Evolutionary conservation across 148 eudicot species (phyloP), one percentile per base, ranked within the genome.

Genomic region (Dianthus caryophyllus): DNA sequence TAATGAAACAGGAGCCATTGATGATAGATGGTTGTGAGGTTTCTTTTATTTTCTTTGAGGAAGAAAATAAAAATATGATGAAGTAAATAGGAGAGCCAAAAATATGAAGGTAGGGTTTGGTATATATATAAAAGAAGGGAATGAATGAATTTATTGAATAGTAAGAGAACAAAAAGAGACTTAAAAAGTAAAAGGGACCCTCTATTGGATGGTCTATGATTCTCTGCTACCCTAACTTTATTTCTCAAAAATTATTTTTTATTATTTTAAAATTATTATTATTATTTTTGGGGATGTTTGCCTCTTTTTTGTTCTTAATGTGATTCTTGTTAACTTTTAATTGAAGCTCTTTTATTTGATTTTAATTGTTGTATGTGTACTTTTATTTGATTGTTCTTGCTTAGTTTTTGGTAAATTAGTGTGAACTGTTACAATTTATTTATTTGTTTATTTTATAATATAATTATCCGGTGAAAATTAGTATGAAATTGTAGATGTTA

Each of bases 1-100:
- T 83, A 89, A 78, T 61, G 96, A 81, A 83, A 86, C 91, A 31
- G 91, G 87, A 46, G 96, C 80, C 96, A 89, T 86, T 17, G 69
- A 11, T 63, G 17, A 9, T 2, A 2, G 10, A 9, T 41, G 6
- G 44, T 3, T 41, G 12, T 20, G 41, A 22, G 15, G 70, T 46
- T 57, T 49, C 6, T 16, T 61, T 61, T 38, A n/a, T n/a, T n/a
- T 69, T 24, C 26, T 24, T 58, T 18, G 60, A 58, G 65, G 38
- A 73, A 59, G 11, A 41, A 7, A 33, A 33, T 31, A 54, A 48
- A 21, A 47, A 21, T 52, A 73, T 16, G 44, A 46, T 1, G 30
- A n/a, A 39, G 7, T 27, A 46, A 24, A 9, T 25, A 38, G 65
- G 65, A 17, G 10, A 64, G 55, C 56, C 38, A 41, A 65, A 59